Percentiles rank a stretch among this genome's conserved stretches.
These are phyloP conservation scores for Afroboletus lepidellus DNA, from an alignment of 1,284 basidiomycete species.

Conservation along the genomic window DNA sequence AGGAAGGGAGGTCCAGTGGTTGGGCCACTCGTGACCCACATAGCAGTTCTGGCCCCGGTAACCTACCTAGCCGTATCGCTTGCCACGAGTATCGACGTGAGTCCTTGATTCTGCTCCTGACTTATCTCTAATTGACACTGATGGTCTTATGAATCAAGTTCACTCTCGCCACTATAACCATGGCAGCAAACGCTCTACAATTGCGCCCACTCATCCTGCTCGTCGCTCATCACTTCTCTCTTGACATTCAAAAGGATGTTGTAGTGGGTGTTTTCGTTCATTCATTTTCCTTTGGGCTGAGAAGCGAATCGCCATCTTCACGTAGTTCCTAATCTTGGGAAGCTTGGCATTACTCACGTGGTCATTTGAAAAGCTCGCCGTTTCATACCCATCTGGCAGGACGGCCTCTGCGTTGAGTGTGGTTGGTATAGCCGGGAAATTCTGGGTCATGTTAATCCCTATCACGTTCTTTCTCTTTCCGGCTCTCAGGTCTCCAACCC, in stretches of 20 bases:
- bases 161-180: slow-evolving; percentile 16
- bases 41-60: slow-evolving; percentile 53
- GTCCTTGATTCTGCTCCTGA: slow-evolving; percentile 19
- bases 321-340: slow-evolving; percentile 30
- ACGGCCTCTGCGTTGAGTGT: background rate
- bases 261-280: slow-evolving; percentile 16
- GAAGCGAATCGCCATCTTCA: background rate
- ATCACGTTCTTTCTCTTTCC: slow-evolving; percentile 38
- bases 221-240: slow-evolving; percentile 14
- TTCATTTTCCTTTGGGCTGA: slow-evolving; percentile 1
- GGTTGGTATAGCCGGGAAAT: slow-evolving; percentile 1
- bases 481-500: slow-evolving; percentile 49
- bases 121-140: slow-evolving; percentile 1
- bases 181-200: slow-evolving; percentile 26
- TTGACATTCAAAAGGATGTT: slow-evolving; percentile 21
- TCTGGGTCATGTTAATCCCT: slow-evolving; percentile 29
- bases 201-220: slow-evolving; percentile 24
- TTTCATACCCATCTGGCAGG: background rate
- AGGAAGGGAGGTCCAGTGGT: slow-evolving; percentile 49
- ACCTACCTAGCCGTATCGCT: slow-evolving; percentile 42
- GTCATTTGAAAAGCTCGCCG: slow-evolving; percentile 7
- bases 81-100: slow-evolving; percentile 44
- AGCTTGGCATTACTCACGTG: slow-evolving; percentile 16
- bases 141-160: slow-evolving; percentile 9
- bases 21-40: slow-evolving; percentile 61